Conservation (phyloP, 495 filamentous ascomycete genomes). For the Antarctomyces pellizariae region DNA sequence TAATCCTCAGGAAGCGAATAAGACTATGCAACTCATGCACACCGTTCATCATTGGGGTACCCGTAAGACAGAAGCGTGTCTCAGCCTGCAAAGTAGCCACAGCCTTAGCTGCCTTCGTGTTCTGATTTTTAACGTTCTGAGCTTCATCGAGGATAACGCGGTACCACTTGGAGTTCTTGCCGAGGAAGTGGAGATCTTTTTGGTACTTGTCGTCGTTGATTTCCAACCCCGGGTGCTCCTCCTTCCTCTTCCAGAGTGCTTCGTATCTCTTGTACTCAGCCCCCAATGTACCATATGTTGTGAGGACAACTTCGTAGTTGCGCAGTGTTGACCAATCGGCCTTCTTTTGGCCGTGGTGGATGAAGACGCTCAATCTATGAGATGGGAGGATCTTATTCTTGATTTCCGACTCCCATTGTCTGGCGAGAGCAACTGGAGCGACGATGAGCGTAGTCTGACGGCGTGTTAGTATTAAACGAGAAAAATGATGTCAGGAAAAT, state of each 20-base stretch:
- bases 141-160: slow-evolving; percentile 83
- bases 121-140: slow-evolving; percentile 78
- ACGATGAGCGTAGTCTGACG: slow-evolving; percentile 62
- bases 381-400: slow-evolving; percentile 34
- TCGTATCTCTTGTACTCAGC: slow-evolving; percentile 39
- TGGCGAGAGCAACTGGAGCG: slow-evolving; percentile 64
- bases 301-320: slow-evolving; percentile 63
- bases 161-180: slow-evolving; percentile 45
- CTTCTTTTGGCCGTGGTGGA: slow-evolving; percentile 38
- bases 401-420: slow-evolving; percentile 82
- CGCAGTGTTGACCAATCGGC: slow-evolving; percentile 35
- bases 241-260: slow-evolving; percentile 16
- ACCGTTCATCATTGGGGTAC: slow-evolving; percentile 88
- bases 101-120: slow-evolving; percentile 39
- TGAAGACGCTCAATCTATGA: slow-evolving; percentile 37
- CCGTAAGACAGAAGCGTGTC: slow-evolving; percentile 68
- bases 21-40: slow-evolving; percentile 66
- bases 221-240: slow-evolving; percentile 11
- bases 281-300: slow-evolving; percentile 64
- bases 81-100: slow-evolving; percentile 34
- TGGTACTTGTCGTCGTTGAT: slow-evolving; percentile 4
- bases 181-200: slow-evolving; percentile 33
- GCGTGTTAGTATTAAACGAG: slow-evolving; percentile 6
- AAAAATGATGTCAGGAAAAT: slow-evolving; percentile 1
- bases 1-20: slow-evolving; percentile 58